Base-by-base conservation (phyloP, 176 grass and related monocot species). In the Tillandsia leiboldiana region DNA sequence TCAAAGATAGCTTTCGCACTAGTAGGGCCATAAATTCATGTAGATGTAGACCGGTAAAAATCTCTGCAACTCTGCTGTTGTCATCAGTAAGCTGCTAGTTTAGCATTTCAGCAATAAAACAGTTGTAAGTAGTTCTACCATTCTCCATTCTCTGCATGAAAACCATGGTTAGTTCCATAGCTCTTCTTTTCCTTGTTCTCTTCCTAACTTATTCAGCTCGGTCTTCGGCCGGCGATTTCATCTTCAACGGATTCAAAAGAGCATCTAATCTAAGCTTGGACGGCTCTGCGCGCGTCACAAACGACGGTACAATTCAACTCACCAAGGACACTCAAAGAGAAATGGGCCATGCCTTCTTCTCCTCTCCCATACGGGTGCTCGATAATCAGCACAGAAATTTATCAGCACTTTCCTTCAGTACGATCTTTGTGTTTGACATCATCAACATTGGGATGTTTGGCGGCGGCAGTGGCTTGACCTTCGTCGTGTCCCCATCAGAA, bases 361-460 rank as follows among this genome's bases (percentile, higher is more conserved):
- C 62, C 23, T 76, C 76, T 8, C 75, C 72, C 23, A 64, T 80
- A 50, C 18, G 48, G 6, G 17, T 80, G 64, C 67, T 72, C 26
- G 51, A 50, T 22, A 66, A 61, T 29, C 47, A 13, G 5, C 2
- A 29, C 1, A 10, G 28, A 18, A 5, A 12, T 10, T 33, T 26
- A 2, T 14, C 50, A 3, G 59, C 79, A 1, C 29, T 73, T 58
- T 77, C 78, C 48, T 86, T 86, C 67, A 86, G 78, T 68, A 77
- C 78, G 66, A 65, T 63, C 12, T 85, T 85, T 54, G 50, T 81
- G 66, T 73, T 86, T 47, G 73, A 86, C 68, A 86, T 86, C 15
- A 42, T 77, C 17, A 68, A 66, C 1, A 9, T 73, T 10, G 76
- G 76, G 0, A 73, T 0, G 23, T 28, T 28, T 28, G 13, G n/a